These are phyloP conservation scores for Danielia reshetovae DNA, from an alignment of 805 yeast species.

Conservation along the genomic window DNA sequence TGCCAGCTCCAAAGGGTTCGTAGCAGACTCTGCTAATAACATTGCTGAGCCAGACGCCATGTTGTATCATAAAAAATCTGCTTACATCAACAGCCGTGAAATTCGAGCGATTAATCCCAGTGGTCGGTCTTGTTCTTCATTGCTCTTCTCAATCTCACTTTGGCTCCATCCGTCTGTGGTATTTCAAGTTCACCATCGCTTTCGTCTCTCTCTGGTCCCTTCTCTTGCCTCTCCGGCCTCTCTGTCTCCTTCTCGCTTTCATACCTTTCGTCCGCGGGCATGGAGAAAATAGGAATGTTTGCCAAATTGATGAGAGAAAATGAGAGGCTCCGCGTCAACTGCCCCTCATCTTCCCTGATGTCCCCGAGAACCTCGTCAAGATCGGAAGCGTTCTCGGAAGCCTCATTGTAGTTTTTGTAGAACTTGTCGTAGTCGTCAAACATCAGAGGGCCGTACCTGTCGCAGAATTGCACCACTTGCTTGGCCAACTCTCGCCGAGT, in stretches of 20 bases:
- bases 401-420: slow-evolving; percentile 23
- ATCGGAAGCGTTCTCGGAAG: not conserved
- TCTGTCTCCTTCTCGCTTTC: not conserved
- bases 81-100: no score
- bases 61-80: no score
- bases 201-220: no score
- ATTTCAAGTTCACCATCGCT: no score
- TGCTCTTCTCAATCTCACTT: not conserved
- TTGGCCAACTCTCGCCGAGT: slow-evolving; percentile 24
- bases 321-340: slow-evolving; percentile 4
- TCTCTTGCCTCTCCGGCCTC: no score
- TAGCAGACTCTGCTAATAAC: no score
- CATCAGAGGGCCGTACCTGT: slow-evolving; percentile 34
- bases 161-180: slow-evolving; percentile 1
- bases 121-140: not conserved
- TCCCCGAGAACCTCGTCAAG: slow-evolving; percentile 1
- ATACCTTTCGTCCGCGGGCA: slow-evolving; percentile 2
- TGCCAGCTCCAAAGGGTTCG: no score
- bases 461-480: slow-evolving; percentile 32
- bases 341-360: not conserved
- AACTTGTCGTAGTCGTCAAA: slow-evolving; percentile 35
- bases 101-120: no score
- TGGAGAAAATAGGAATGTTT: slow-evolving; percentile 29
- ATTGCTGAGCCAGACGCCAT: no score
- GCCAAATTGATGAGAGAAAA: slow-evolving; percentile 20